Base-by-base conservation (phyloP, 257 asterid species). In the Petunia secreta region DNA sequence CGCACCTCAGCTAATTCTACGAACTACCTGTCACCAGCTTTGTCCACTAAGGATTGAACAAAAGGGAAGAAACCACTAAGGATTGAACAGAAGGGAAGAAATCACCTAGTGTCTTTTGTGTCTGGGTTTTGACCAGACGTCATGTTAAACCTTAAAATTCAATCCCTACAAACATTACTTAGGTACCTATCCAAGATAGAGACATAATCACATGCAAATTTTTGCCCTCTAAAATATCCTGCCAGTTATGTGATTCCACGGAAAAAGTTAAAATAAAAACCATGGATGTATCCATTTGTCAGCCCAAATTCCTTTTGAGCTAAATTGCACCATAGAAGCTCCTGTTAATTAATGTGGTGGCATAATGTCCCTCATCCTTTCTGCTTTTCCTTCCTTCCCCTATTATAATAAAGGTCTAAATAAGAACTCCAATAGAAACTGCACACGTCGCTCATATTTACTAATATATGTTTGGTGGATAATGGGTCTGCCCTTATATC, bases 91-190 rank as follows among this genome's bases (percentile, higher is more conserved):
- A 25, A 25, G 25, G 25, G 25, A 25, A 25, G 25, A 25, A 25
- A 25, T 25, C 25, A 25, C 25, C 25, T 25, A 25, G 25, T 25
- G 25, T 25, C 25, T 25, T 25, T 25, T 25, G 25, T 25, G 25
- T 25, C 25, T 25, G 25, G 25, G 25, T 25, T 25, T 25, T 25
- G 25, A 25, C 25, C 25, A 25, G 25, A 25, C 25, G 25, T 25
- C 25, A 25, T 25, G 3, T 41, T n/a, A 67, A 41, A 46, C 75
- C 54, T 41, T 67, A 41, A 41, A 65, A 67, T 13, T 41, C 34
- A 67, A 38, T 14, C 43, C 37, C 54, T 67, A 37, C 75, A 67
- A 67, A 41, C 54, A 67, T 41, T 41, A 67, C 54, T 67, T 67
- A 7, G 38, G 54, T 65, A 9, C 58, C 58, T 9, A 53, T 53